Percentiles rank a stretch among this genome's conserved stretches.
These are phyloP conservation scores for Amylostereum areolatum DNA, from an alignment of 1,284 basidiomycete species.

Conservation along the genomic window DNA sequence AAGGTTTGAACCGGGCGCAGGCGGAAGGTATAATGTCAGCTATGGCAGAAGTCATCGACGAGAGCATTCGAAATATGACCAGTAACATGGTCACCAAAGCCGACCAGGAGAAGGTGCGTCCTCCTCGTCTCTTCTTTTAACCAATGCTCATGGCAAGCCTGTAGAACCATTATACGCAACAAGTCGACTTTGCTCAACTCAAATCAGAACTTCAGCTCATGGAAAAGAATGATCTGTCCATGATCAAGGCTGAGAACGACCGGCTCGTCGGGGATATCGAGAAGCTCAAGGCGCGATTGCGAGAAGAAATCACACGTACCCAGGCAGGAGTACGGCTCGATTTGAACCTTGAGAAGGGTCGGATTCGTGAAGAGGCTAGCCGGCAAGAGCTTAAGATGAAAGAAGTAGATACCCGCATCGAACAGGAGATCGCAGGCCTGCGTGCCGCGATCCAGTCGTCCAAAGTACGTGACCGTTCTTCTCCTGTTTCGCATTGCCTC, in stretches of 20 bases:
- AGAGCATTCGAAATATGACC: slow-evolving; percentile 91
- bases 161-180: slow-evolving; percentile 90
- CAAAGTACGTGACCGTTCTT: slow-evolving; percentile 48
- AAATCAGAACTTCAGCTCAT: slow-evolving; percentile 95
- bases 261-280: slow-evolving; percentile 89
- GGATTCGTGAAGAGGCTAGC: slow-evolving; percentile 91
- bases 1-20: slow-evolving; percentile 83
- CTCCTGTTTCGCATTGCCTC: neutral
- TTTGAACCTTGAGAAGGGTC: slow-evolving; percentile 94
- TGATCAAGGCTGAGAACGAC: slow-evolving; percentile 96
- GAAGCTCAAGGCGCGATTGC: slow-evolving; percentile 90
- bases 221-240: slow-evolving; percentile 95
- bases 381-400: slow-evolving; percentile 96
- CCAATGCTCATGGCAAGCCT: slow-evolving; percentile 17
- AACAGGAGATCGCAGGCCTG: slow-evolving; percentile 91
- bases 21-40: slow-evolving; percentile 94
- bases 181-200: slow-evolving; percentile 96
- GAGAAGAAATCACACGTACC: slow-evolving; percentile 89
- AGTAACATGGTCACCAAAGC: slow-evolving; percentile 90
- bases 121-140: slow-evolving; percentile 36
- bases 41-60: slow-evolving; percentile 92
- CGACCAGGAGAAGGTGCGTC: slow-evolving; percentile 85
- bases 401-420: slow-evolving; percentile 96
- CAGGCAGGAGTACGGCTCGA: slow-evolving; percentile 94
- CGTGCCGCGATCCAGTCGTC: slow-evolving; percentile 89